Base-by-base conservation (phyloP, 441 rosid species). In the Lepidium campestre region DNA sequence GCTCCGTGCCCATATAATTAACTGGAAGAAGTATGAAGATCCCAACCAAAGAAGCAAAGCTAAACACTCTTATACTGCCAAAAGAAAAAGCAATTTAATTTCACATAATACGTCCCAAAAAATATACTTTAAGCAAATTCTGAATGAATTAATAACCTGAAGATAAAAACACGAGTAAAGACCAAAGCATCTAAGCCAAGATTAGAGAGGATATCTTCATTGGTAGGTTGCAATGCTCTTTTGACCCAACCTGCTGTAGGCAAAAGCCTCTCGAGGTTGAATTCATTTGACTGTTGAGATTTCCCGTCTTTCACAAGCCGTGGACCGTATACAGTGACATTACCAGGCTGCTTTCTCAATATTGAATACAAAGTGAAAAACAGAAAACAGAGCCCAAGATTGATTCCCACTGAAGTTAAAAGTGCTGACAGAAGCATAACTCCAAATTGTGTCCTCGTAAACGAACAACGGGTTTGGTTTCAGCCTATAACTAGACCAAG, bases 331-430 rank as follows among this genome's bases (percentile, higher is more conserved):
- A 93, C 89, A 4, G 79, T 46, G 39, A 71, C 40, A 66, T 89
- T 87, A 15, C 80, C 73, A 1, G 99, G 96, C 81, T 93, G 99
- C 29, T 93, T 93, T 76, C 90, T 76, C 64, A 89, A 54, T 34
- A 90, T 70, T 8, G 99, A 93, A 60, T 93, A 89, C 62, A 90
- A 78, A 15, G 89, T 76, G 79, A 93, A 87, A 42, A 85, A 90
- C 62, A 89, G 62, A 62, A 87, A 67, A 64, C 98, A 87, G 47
- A 90, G 91, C 17, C 94, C 96, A 14, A 86, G 82, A 77, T 93
- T 93, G 86, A 93, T 88, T 50, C 91, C 98, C 11, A 93, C 96
- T 13, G 98, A 93, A 18, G 98, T 89, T 66, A 93, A 73, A 35
- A 93, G 85, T 41, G 97, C 95, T 19, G 97, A 93, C 13, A 93